Evolutionary conservation across 352 stramenopile species (phyloP).

Genomic region (Phytophthora lateralis): DNA sequence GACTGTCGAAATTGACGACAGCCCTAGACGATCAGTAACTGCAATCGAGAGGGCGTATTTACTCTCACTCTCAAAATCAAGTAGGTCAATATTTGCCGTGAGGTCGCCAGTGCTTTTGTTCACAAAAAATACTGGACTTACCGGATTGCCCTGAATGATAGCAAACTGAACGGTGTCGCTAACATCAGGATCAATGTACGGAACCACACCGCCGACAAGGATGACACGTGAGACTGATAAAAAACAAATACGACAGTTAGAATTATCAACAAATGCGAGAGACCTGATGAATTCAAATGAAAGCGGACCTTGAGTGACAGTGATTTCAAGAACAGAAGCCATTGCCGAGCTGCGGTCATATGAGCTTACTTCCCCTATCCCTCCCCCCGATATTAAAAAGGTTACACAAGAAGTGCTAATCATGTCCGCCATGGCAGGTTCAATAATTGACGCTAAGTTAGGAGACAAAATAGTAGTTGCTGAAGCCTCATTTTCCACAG

Average conservation of each 20-base stretch:
- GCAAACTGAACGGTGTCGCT: conserved; percentile 21
- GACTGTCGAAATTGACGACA: conserved; percentile 16
- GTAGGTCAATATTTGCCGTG: conserved; percentile 23
- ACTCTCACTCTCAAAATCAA: conserved; percentile 24
- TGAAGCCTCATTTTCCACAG: conserved; percentile 23
- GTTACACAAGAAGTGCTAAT: not conserved
- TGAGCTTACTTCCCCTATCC: conserved; percentile 51
- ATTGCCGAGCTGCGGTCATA: conserved; percentile 35
- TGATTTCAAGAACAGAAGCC: conserved; percentile 44
- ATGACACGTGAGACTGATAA: conserved; percentile 17
- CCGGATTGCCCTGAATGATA: conserved; percentile 18
- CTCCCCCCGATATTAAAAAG: conserved; percentile 50
- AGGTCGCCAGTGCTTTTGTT: conserved; percentile 26
- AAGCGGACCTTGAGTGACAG: conserved; percentile 43
- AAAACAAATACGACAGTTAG: not conserved
- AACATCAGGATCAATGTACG: conserved; percentile 25
- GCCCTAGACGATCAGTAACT: conserved; percentile 20
- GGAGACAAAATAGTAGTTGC: conserved; percentile 39
- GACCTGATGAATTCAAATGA: not conserved
- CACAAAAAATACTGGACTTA: conserved; percentile 25
- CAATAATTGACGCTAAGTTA: conserved; percentile 34
- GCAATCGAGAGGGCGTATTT: conserved; percentile 23
- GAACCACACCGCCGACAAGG: conserved; percentile 12
- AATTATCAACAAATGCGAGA: not conserved
- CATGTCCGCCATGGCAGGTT: conserved; percentile 2